Evolutionary conservation across 2,329 filamentous ascomycete species (phyloP).

Genomic region (Pestalotiopsis sp.): DNA sequence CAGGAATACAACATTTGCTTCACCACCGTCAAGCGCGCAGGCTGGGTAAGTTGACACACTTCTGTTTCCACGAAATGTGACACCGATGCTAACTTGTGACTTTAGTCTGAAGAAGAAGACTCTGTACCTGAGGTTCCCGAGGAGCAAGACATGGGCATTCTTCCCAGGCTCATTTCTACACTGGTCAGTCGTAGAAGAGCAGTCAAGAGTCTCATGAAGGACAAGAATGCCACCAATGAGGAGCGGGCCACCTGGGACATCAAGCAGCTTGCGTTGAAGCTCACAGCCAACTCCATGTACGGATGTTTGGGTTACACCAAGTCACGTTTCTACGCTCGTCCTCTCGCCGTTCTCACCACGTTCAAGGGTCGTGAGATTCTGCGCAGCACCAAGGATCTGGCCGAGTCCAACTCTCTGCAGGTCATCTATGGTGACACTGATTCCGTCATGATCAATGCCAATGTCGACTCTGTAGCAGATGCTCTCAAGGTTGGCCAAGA

Average conservation of each 20-base stretch:
- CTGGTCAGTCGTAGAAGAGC: slow-evolving; percentile 85
- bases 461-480: slow-evolving; percentile 88
- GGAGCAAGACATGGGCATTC: slow-evolving; percentile 77
- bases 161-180: slow-evolving; percentile 88
- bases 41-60: slow-evolving; percentile 56
- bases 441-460: slow-evolving; percentile 99
- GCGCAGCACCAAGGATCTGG: slow-evolving; percentile 90
- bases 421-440: slow-evolving; percentile 99
- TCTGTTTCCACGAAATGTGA: background rate
- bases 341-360: slow-evolving; percentile 91
- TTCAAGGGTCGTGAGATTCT: slow-evolving; percentile 98
- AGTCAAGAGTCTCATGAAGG: slow-evolving; percentile 97
- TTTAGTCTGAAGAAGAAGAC: slow-evolving; percentile 75
- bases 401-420: slow-evolving; percentile 84
- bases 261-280: slow-evolving; percentile 92
- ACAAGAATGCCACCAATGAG: slow-evolving; percentile 80
- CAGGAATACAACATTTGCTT: slow-evolving; percentile 99
- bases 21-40: slow-evolving; percentile 84
- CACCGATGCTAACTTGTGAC: slow-evolving; percentile 29
- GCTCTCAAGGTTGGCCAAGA: slow-evolving; percentile 89
- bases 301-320: slow-evolving; percentile 96
- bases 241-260: slow-evolving; percentile 96
- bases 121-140: slow-evolving; percentile 83
- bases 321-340: slow-evolving; percentile 94
- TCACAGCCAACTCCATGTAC: slow-evolving; percentile 99